Evolutionary conservation across 2,329 filamentous ascomycete genomes (phyloP), one percentile per base, ranked within the genome.

Genomic region (Epichloe gansuensis): DNA sequence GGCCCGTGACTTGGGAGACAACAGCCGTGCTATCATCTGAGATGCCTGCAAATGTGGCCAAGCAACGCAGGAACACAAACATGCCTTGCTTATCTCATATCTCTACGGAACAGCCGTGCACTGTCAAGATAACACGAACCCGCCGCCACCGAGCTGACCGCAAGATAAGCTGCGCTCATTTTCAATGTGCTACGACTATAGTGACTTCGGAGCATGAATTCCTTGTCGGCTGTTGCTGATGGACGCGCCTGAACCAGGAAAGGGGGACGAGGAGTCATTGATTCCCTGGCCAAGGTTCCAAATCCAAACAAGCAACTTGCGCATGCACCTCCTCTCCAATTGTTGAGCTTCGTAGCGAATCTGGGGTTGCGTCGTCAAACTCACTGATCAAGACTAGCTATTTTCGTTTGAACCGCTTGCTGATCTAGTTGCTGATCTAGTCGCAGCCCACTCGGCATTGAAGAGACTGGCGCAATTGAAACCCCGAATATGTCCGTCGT

Each of bases 131-230:
- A 52, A 52, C 51, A 39, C 46, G 17, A 52, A 49, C 46, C 34
- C 41, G 17, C 45, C 46, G 13, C 31, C 21, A 42, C 41, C 51
- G 39, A 48, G 51, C 41, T 49, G 39, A 52, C 51, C 51, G 51
- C 46, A 49, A 49, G 51, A 52, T 52, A 52, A 52, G 51, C 51
- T 31, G 46, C 31, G 7, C 23, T 48, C 17, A 38, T 31, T 46
- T n/a, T 21, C 17, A n/a, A 5, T 35, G 42, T 25, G 13, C 39
- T 44, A 41, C 48, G 15, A 34, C 8, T 25, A 17, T 31, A 21
- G 25, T 28, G 44, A 34, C 4, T 35, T 46, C 44, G 28, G 44
- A 46, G 44, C 43, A 45, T 31, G 28, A 31, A 31, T 8, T 23
- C 17, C 17, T 21, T 21, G 17, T 21, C 17, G 2, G 2, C 2